phyloP scores from a whole-genome alignment of 176 grass and related monocot species.

The Puccinellia tenuiflora region DNA sequence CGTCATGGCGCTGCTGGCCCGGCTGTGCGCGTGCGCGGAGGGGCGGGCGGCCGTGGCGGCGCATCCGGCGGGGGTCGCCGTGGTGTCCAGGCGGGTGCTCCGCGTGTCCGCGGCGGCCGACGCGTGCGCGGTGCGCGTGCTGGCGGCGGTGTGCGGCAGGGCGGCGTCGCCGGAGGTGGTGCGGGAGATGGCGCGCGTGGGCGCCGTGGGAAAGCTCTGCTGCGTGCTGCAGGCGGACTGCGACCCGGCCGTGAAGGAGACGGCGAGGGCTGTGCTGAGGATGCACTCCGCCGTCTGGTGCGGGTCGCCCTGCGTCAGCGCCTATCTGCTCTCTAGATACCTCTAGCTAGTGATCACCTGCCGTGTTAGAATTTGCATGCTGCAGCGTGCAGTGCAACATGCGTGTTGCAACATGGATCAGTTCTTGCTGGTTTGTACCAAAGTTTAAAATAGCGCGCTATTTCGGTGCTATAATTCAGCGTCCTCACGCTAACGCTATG shows the following conservation, averaged over 20 bases:
- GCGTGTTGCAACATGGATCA: not conserved
- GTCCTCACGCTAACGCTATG: too few species aligned
- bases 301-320: constrained; percentile 52
- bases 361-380: not conserved
- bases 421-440: not conserved
- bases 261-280: constrained; percentile 33
- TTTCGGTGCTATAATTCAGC: too few species aligned
- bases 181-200: constrained; percentile 47
- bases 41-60: constrained; percentile 40
- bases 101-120: constrained; percentile 39
- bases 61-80: constrained; percentile 43
- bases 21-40: constrained; percentile 49
- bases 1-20: constrained; percentile 33
- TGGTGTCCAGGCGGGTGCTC: constrained; percentile 45
- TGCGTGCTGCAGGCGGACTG: constrained; percentile 59
- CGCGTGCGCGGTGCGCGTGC: constrained; percentile 39
- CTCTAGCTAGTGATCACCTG: constrained; percentile 15
- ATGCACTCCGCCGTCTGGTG: constrained; percentile 48
- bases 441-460: too few species aligned
- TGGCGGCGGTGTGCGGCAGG: constrained; percentile 2
- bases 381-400: not conserved
- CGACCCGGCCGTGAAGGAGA: constrained; percentile 30
- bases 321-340: constrained; percentile 40
- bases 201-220: constrained; percentile 65
- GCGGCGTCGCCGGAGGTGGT: constrained; percentile 29